Percentiles rank a stretch among this genome's conserved stretches.
Evolutionary conservation across 2,329 filamentous ascomycete genomes (phyloP).

Genomic region (Neonectria hederae): DNA sequence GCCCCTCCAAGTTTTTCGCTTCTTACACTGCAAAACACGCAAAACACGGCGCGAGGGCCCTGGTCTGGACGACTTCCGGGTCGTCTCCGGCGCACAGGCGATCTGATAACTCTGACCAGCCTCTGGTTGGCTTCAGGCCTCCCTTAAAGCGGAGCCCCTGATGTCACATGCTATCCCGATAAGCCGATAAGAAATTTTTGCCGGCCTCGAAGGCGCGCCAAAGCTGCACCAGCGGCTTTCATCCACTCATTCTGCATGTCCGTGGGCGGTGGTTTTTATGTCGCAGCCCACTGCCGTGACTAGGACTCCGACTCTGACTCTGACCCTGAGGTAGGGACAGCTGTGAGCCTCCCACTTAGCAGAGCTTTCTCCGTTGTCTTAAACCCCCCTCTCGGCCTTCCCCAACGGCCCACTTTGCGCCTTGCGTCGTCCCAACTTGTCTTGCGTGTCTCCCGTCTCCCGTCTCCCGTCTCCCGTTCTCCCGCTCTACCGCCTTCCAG

Average conservation of each 20-base stretch:
- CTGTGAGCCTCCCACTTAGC: not conserved
- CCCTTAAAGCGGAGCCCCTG: conserved; percentile 26
- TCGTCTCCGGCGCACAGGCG: conserved; percentile 32
- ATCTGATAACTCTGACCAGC: conserved; percentile 35
- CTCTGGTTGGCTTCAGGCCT: conserved; percentile 18
- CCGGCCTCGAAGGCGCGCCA: conserved; percentile 15
- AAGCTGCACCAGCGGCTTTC: conserved; percentile 17
- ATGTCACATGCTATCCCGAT: conserved; percentile 40
- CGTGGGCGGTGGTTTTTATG: conserved; percentile 23
- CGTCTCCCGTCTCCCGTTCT: not conserved
- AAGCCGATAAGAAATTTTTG: conserved; percentile 41
- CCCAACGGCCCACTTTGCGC: not conserved
- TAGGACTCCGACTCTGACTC: not conserved
- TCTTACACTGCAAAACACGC: conserved; percentile 7
- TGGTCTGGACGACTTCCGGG: conserved; percentile 10
- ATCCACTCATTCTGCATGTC: conserved; percentile 22
- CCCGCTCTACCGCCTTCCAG: conserved; percentile 9
- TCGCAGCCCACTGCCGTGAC: conserved; percentile 26
- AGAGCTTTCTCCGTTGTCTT: conserved; percentile 1
- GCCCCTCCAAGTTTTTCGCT: conserved; percentile 19
- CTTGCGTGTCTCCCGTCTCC: conserved; percentile 5
- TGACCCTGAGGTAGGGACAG: not conserved
- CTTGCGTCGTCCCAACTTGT: not conserved
- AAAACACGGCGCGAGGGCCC: conserved; percentile 14
- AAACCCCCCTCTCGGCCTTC: conserved; percentile 17